These are phyloP conservation scores for Rosa lucieae DNA, from an alignment of 306 rosid species.

Conservation along the genomic window DNA sequence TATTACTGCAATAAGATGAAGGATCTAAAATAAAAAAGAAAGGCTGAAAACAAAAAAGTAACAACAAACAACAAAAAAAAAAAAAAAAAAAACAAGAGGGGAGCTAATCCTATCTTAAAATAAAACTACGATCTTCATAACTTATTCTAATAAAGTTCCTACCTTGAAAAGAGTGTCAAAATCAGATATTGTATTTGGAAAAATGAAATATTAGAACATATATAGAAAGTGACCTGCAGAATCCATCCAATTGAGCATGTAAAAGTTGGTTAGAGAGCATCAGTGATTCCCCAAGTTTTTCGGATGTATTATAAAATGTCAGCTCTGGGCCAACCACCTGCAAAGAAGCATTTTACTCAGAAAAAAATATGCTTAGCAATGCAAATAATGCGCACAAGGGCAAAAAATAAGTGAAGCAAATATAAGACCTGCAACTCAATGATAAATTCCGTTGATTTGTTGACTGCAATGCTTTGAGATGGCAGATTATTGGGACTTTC, in stretches of 20 bases:
- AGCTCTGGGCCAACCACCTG: constrained; percentile 95
- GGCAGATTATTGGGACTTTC: constrained; percentile 41
- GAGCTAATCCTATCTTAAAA: background rate
- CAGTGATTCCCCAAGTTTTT: constrained; percentile 60
- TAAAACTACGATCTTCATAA: background rate
- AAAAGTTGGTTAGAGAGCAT: constrained; percentile 76
- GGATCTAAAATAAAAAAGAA: background rate
- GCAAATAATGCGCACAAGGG: background rate
- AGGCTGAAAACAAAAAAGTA: too few relatives aligned
- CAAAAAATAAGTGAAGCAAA: constrained; percentile 22
- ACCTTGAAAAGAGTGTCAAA: background rate
- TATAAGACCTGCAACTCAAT: constrained; percentile 78
- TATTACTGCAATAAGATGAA: background rate
- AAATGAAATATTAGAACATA: background rate
- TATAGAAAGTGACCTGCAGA: constrained; percentile 62
- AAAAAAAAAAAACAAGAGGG: background rate
- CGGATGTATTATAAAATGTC: constrained; percentile 77
- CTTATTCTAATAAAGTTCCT: background rate
- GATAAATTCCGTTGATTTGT: constrained; percentile 50
- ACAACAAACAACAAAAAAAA: background rate
- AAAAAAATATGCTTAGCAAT: background rate
- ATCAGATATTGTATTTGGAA: background rate
- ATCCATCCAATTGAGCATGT: constrained; percentile 87
- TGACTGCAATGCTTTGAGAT: constrained; percentile 35
- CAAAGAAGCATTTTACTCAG: constrained; percentile 30